phyloP scores from a whole-genome alignment of 768 basidiomycete genomes.

The Hydnomerulius pinastri region DNA sequence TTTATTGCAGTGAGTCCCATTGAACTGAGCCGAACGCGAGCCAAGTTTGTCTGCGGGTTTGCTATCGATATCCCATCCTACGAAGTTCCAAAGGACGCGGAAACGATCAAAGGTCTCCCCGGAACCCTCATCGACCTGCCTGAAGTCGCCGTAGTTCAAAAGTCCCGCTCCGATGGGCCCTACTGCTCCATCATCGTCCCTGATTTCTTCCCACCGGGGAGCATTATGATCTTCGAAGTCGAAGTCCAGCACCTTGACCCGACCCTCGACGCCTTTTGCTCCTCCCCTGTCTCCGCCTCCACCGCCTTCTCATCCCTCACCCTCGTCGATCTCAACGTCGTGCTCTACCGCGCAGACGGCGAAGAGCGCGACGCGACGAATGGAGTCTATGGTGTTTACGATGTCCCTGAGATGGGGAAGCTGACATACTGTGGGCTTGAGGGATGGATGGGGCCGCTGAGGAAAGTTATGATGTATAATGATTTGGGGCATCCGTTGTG shows the following conservation, averaged over 20 bases:
- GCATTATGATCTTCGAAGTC: slow-evolving; percentile 91
- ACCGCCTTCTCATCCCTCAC: slow-evolving; percentile 73
- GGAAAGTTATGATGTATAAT: slow-evolving; percentile 83
- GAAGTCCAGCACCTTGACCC: slow-evolving; percentile 73
- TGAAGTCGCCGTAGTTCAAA: slow-evolving; percentile 57
- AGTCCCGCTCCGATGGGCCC: slow-evolving; percentile 64
- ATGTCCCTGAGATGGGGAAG: slow-evolving; percentile 71
- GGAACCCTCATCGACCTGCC: slow-evolving; percentile 66
- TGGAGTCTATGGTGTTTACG: slow-evolving; percentile 81
- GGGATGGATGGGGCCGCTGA: slow-evolving; percentile 93
- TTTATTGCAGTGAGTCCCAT: slow-evolving; percentile 69
- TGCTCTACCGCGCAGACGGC: slow-evolving; percentile 83
- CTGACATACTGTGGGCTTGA: slow-evolving; percentile 93
- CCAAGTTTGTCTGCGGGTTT: slow-evolving; percentile 81
- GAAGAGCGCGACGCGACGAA: slow-evolving; percentile 90
- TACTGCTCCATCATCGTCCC: slow-evolving; percentile 84
- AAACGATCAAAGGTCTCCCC: slow-evolving; percentile 70
- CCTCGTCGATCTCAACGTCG: slow-evolving; percentile 85
- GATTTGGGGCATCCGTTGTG: slow-evolving; percentile 94
- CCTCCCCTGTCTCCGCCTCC: slow-evolving; percentile 66
- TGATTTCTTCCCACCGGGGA: slow-evolving; percentile 92
- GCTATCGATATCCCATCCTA: slow-evolving; percentile 69
- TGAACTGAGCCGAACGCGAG: slow-evolving; percentile 77
- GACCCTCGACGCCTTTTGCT: slow-evolving; percentile 73
- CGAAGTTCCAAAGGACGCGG: slow-evolving; percentile 48